These are phyloP conservation scores for Andrographis paniculata DNA, from an alignment of 305 asterid genomes.

Conservation along the genomic window DNA sequence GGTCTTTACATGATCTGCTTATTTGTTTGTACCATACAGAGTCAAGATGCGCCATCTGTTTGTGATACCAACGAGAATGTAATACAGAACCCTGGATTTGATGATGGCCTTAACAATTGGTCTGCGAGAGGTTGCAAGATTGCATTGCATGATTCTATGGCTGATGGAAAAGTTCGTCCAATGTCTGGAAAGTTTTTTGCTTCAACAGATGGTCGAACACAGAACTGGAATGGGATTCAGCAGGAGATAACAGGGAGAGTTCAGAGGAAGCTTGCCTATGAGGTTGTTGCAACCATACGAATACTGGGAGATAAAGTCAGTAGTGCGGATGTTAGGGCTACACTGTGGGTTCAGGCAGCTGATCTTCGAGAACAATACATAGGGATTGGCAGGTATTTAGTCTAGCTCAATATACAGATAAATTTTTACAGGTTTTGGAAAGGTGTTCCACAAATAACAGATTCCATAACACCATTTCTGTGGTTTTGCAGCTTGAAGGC, in stretches of 20 bases:
- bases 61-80: conserved; percentile 39
- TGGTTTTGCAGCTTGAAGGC: conserved; percentile 56
- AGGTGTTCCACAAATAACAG: too few species aligned
- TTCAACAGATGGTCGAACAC: conserved; percentile 52
- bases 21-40: conserved; percentile 18
- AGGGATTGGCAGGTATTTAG: conserved; percentile 67
- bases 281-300: conserved; percentile 55
- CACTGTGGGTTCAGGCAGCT: conserved; percentile 54
- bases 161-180: conserved; percentile 54
- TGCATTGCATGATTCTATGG: conserved; percentile 48
- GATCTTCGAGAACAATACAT: conserved; percentile 60
- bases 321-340: conserved; percentile 43
- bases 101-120: conserved; percentile 61
- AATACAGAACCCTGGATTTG: conserved; percentile 52
- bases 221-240: conserved; percentile 76
- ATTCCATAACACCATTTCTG: too few species aligned
- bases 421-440: too few species aligned
- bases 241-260: conserved; percentile 78
- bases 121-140: conserved; percentile 78
- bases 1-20: conserved; percentile 5
- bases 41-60: conserved; percentile 22
- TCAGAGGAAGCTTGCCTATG: conserved; percentile 64
- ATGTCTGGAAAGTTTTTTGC: conserved; percentile 63
- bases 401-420: too few species aligned
- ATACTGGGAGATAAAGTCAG: conserved; percentile 43